Conservation (phyloP, 306 rosid genomes). For the Sesbania bispinosa region DNA sequence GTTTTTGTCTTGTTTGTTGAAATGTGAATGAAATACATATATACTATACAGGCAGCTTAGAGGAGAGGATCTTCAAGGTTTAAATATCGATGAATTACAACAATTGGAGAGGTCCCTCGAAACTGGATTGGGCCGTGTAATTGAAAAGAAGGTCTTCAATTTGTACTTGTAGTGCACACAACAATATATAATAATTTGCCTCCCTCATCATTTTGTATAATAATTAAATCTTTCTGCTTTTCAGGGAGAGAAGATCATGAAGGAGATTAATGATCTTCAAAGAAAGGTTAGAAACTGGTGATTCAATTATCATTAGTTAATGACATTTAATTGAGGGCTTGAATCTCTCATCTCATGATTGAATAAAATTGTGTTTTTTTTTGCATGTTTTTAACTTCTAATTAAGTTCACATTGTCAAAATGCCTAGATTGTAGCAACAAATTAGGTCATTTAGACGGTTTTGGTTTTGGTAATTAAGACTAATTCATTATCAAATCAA, state of each 20-base stretch:
- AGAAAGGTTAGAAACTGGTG: conserved; percentile 56
- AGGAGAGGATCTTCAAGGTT: conserved; percentile 87
- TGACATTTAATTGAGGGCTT: too few relatives aligned
- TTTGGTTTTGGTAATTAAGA: too few relatives aligned
- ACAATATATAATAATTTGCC: not conserved
- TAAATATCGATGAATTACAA: conserved; percentile 68
- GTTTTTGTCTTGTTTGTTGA: not conserved
- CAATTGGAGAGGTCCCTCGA: conserved; percentile 78
- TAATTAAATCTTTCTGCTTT: not conserved
- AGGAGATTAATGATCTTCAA: conserved; percentile 68
- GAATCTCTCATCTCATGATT: too few relatives aligned
- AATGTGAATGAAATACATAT: not conserved
- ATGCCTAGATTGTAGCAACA: too few relatives aligned
- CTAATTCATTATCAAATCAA: too few relatives aligned
- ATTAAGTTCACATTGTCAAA: too few relatives aligned
- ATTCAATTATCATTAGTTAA: too few relatives aligned
- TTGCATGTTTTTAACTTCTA: too few relatives aligned
- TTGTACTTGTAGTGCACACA: not conserved
- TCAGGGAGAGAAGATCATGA: conserved; percentile 78
- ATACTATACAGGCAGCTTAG: conserved; percentile 67
- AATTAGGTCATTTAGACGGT: too few relatives aligned
- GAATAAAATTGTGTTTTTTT: too few relatives aligned
- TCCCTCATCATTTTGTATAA: not conserved
- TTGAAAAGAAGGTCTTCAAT: conserved; percentile 61
- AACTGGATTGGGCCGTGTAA: conserved; percentile 67